Conservation (phyloP, 495 filamentous ascomycete genomes). For the Neohortaea acidophila region DNA sequence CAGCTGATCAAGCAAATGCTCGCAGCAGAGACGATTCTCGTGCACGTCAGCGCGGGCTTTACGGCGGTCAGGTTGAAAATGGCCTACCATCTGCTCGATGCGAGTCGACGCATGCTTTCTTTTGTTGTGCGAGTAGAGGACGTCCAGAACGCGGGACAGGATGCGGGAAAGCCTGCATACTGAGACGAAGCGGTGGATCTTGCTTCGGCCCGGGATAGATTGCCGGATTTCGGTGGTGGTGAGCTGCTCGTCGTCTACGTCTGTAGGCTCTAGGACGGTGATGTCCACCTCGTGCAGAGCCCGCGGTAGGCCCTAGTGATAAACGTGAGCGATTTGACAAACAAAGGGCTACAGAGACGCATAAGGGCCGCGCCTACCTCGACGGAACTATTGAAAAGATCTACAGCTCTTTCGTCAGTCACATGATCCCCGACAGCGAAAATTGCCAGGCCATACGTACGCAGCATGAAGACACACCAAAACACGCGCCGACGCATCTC, state of each 20-base stretch:
- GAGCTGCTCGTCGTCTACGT: background rate
- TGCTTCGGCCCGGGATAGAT: background rate
- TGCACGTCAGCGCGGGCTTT: background rate
- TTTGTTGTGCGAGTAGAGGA: background rate
- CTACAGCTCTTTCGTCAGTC: too few species aligned
- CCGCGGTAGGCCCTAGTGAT: background rate
- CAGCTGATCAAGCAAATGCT: background rate
- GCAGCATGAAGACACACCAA: conserved; percentile 3
- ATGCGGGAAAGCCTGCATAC: background rate
- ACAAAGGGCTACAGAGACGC: too few species aligned
- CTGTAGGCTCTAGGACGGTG: conserved; percentile 1
- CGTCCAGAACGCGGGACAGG: background rate
- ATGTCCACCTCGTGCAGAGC: conserved; percentile 3
- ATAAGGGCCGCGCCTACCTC: too few species aligned
- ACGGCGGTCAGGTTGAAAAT: background rate
- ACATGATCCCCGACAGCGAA: too few species aligned
- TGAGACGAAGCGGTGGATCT: conserved; percentile 1
- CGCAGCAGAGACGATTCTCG: conserved; percentile 2
- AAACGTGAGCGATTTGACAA: too few species aligned
- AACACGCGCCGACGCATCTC: conserved; percentile 1
- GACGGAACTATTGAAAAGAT: too few species aligned
- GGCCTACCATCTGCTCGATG: conserved; percentile 1
- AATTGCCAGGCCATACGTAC: too few species aligned
- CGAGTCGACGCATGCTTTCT: background rate
- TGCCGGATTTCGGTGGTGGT: background rate